Conservation (phyloP, 257 asterid species). For the Avicennia marina region DNA sequence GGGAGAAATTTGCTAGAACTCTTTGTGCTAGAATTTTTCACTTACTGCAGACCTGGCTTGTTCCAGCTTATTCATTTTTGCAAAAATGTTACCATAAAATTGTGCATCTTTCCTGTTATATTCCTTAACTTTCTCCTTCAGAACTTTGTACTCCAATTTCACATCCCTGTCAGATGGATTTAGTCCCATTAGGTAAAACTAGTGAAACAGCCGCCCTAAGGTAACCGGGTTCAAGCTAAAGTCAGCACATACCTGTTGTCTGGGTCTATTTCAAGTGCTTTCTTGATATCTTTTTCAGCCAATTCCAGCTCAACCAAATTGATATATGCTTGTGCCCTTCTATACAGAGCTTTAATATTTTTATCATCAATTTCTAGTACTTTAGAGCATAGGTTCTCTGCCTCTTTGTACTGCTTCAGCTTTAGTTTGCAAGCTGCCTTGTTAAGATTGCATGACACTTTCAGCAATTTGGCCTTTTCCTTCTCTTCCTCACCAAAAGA, state of each 20-base stretch:
- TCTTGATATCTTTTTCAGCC: conserved; percentile 56
- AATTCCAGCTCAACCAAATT: conserved; percentile 47
- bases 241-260: conserved; percentile 36
- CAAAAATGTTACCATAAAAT: conserved; percentile 50
- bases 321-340: conserved; percentile 63
- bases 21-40: background rate
- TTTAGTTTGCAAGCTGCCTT: conserved; percentile 67
- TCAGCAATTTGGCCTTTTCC: conserved; percentile 35
- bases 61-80: conserved; percentile 43
- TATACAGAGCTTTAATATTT: conserved; percentile 56
- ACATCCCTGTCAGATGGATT: conserved; percentile 43
- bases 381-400: conserved; percentile 40
- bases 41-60: conserved; percentile 32
- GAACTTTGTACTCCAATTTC: conserved; percentile 43
- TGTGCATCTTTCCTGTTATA: conserved; percentile 53
- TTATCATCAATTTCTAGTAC: conserved; percentile 43
- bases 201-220: background rate
- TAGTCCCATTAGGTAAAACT: background rate
- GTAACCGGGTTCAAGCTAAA: background rate
- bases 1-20: background rate
- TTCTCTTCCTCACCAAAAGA: conserved; percentile 52
- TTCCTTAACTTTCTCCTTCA: conserved; percentile 51
- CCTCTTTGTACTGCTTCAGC: conserved; percentile 49
- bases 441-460: conserved; percentile 43
- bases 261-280: conserved; percentile 62